Evolutionary conservation across 1,139 yeast species (phyloP), one percentile per base, ranked within the genome.

Genomic region (Pichia sp.): DNA sequence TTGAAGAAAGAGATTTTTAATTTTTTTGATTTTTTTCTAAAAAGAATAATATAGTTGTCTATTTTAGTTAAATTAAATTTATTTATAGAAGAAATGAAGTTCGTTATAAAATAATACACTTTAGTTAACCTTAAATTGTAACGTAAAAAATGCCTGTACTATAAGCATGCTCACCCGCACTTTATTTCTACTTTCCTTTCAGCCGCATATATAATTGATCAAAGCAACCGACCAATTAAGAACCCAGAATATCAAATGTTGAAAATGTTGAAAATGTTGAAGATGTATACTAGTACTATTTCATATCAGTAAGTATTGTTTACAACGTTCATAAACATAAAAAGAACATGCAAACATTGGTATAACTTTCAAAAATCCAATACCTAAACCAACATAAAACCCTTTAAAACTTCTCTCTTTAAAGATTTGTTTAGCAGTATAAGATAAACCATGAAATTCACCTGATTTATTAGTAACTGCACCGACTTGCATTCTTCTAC

Each of bases 341-440:
- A 91, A 93, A 18, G 96, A 86, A 68, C 98, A 91, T 48, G 98
- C 96, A 64, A 84, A 93, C 99, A 93, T 93, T 19, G 99, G 99
- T 25, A 87, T 83, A 45, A 93, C 96, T 70, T 93, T 93, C 63
- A 93, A 79, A 67, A 90, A 93, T 1, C 99, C 99, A 60, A 95
- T 93, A 60, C 95, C 84, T 63, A 93, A 76, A 4, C 99, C 99
- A 16, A 93, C 95, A 66, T 87, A 93, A 65, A 86, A 89, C 5
- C 99, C 99, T 60, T 81, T 74, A 59, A 87, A 60, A 0, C 99
- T 99, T 47, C 81, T 75, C 64, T 87, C 93, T 49, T 71, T 71
- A 63, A 77, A 84, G 22, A 91, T 84, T 58, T 86, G 73, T 42
- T 73, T 70, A 13, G 77, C 77, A 0, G 84, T 80, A 48, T 71